Conservation (phyloP, 1,139 yeast genomes). For the Geotrichum bryndzae region DNA sequence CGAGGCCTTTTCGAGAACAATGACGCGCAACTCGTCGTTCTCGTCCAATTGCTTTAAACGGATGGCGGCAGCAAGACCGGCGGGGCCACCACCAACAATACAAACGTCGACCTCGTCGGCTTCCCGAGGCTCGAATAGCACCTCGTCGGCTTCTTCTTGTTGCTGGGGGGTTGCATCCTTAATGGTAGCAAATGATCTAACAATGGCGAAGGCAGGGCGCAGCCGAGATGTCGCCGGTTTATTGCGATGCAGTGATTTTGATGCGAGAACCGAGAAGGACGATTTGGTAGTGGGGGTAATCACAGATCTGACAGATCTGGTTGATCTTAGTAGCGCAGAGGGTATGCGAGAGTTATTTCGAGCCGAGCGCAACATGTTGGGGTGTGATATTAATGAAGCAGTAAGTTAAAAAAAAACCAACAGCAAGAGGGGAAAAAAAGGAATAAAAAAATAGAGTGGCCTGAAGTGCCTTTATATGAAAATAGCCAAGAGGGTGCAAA, state of each 20-base stretch:
- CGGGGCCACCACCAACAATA: constrained; percentile 97
- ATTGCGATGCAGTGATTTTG: neutral
- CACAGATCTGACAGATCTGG: neutral
- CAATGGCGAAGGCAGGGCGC: neutral
- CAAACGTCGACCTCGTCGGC: constrained; percentile 85
- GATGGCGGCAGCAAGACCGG: constrained; percentile 93
- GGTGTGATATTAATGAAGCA: neutral
- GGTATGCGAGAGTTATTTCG: neutral
- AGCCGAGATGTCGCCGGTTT: neutral
- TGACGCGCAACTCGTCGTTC: constrained; percentile 66
- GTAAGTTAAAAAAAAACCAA: neutral
- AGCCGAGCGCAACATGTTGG: constrained; percentile 3
- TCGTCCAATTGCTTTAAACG: constrained; percentile 75
- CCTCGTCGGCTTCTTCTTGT: constrained; percentile 14
- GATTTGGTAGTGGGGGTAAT: neutral
- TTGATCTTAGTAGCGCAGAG: neutral
- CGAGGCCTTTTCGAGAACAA: constrained; percentile 85
- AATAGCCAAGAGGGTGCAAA: neutral
- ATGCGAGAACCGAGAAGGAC: neutral
- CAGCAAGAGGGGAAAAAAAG: neutral
- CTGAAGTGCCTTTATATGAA: neutral
- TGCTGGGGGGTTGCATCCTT: constrained; percentile 17
- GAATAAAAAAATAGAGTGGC: neutral
- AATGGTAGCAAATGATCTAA: constrained; percentile 11
- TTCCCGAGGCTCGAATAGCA: constrained; percentile 54